A percentile compares a stretch with the other conserved stretches of the same genome.
These are phyloP conservation scores for Isabelozyma heimii DNA, from an alignment of 805 yeast species.

Conservation along the genomic window DNA sequence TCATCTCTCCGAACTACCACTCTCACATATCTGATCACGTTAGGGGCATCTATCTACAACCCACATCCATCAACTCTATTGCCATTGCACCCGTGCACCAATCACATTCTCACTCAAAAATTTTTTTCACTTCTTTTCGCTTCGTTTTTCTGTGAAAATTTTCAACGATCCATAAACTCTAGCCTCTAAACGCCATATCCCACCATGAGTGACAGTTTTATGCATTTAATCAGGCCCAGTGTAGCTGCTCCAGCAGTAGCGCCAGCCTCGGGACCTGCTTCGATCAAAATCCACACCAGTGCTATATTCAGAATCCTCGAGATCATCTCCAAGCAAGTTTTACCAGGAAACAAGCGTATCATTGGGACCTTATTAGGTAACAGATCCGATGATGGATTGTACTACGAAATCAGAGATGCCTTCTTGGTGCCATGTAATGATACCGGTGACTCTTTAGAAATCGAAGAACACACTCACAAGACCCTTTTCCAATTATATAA, in stretches of 20 bases:
- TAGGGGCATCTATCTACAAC: background rate
- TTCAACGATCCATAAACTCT: background rate
- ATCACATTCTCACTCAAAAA: background rate
- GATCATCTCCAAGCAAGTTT: slow-evolving; percentile 54
- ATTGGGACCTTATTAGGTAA: slow-evolving; percentile 81
- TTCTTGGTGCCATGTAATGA: slow-evolving; percentile 80
- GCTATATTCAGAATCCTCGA: slow-evolving; percentile 78
- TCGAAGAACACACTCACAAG: slow-evolving; percentile 75
- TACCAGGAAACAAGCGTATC: slow-evolving; percentile 49
- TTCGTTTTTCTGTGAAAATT: background rate
- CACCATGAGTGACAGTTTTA: slow-evolving; percentile 16
- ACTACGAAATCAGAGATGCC: slow-evolving; percentile 68
- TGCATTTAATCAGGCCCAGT: slow-evolving; percentile 52
- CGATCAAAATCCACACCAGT: slow-evolving; percentile 59
- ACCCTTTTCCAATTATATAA: slow-evolving; percentile 68
- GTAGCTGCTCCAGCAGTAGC: slow-evolving; percentile 45
- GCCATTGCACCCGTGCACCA: background rate
- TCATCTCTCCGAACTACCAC: too few relatives aligned
- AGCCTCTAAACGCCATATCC: background rate
- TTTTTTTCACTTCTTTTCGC: background rate
- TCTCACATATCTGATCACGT: background rate
- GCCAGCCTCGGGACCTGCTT: slow-evolving; percentile 47
- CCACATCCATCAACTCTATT: background rate
- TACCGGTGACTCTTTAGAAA: slow-evolving; percentile 69
- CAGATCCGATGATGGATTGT: slow-evolving; percentile 80